Conservation (phyloP, 371 early-diverging fungal genomes). For the Mortierella sp. region DNA sequence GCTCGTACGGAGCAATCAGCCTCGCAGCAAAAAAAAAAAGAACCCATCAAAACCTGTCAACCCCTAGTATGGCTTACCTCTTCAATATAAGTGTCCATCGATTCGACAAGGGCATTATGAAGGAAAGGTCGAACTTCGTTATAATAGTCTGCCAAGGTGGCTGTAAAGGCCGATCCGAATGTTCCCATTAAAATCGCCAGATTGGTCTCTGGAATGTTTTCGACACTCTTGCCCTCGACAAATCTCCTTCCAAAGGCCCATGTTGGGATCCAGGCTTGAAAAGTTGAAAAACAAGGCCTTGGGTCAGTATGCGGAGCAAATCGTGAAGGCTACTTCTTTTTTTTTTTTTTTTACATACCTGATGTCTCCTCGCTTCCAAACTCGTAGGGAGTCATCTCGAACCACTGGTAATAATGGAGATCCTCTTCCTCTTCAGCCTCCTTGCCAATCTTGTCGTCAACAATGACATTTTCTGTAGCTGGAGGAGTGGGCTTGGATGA, state of each 20-base stretch:
- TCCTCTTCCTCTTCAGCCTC: conserved; percentile 37
- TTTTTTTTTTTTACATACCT: conserved; percentile 53
- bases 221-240: conserved; percentile 64
- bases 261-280: conserved; percentile 73
- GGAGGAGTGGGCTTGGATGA: conserved; percentile 10
- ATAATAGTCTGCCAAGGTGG: conserved; percentile 71
- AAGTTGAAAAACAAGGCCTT: neutral
- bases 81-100: conserved; percentile 41
- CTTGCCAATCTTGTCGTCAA: conserved; percentile 35
- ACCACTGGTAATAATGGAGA: conserved; percentile 73
- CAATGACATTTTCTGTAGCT: conserved; percentile 19
- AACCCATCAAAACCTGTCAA: neutral
- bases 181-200: conserved; percentile 71
- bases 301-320: neutral
- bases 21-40: too few species aligned
- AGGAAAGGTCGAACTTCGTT: conserved; percentile 63
- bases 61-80: conserved; percentile 13
- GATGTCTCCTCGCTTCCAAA: conserved; percentile 78
- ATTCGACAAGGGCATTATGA: conserved; percentile 32
- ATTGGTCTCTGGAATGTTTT: conserved; percentile 69
- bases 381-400: conserved; percentile 82
- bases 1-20: too few species aligned
- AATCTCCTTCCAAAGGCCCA: conserved; percentile 82
- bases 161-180: conserved; percentile 76
- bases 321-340: neutral